Evolutionary conservation across 768 basidiomycete species (phyloP), one percentile per base, ranked within the genome.

Genomic region (Macrolepiota fuliginosa): DNA sequence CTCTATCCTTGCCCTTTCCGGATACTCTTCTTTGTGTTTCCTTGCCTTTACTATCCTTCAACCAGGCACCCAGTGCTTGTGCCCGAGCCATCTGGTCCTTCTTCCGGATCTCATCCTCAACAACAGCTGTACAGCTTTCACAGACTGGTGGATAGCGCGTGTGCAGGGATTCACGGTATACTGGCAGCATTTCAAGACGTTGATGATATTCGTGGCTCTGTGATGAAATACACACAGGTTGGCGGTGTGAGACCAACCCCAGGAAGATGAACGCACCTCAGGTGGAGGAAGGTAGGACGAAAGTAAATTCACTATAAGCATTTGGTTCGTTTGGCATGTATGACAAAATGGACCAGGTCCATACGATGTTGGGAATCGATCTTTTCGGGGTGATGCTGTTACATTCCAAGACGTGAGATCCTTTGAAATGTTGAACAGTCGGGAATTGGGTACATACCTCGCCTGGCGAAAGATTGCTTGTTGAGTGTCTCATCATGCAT

Each of bases 291-390:
- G 82, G 72, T 96, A 98, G 67, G 91, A 94, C 15, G 94, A 91
- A 35, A 98, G 76, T 58, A 98, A 83, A 72, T 94, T 92, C 63
- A 91, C 78, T 56, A 94, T 78, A 40, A 98, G 82, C 78, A 87
- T 89, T 69, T 97, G 95, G 73, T 98, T 98, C n/a, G 92, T 91
- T 67, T 90, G 88, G 72, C 96, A 97, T 6, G 85, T 85, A 66
- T 90, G 87, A 74, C 95, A 98, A 76, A 96, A 96, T 7, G 84
- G 82, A 1, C 83, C 79, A 27, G 77, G 79, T 46, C 82, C 76
- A 58, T 88, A 89, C 58, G 79, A 70, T 22, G 84, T 82, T 1
- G 87, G 90, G 25, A 94, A 73, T 24, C 84, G 82, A 70, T 91
- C 84, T 68, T 84, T 90, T 67, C 83, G 84, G 3, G 83, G 86